Conservation (phyloP, 345 rosid genomes). For the Gossypium stocksii region DNA sequence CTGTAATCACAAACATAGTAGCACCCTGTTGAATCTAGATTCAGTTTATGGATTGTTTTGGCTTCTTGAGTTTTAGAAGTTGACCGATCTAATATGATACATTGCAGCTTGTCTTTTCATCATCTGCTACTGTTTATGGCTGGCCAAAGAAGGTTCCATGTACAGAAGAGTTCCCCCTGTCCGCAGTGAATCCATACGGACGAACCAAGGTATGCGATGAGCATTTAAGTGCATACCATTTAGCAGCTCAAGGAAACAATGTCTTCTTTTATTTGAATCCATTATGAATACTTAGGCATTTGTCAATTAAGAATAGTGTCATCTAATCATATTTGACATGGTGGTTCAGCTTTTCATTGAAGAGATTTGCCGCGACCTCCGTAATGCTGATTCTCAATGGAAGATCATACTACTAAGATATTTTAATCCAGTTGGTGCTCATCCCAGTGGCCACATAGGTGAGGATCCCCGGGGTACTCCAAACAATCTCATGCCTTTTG, state of each 20-base stretch:
- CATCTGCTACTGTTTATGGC: constrained; percentile 98
- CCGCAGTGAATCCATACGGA: constrained; percentile 84
- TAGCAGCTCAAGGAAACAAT: not conserved
- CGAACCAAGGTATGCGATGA: constrained; percentile 65
- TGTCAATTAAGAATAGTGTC: not conserved
- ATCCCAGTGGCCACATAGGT: constrained; percentile 87
- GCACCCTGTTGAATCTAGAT: not conserved
- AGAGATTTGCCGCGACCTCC: constrained; percentile 84
- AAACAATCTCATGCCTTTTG: constrained; percentile 98
- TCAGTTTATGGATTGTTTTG: not conserved
- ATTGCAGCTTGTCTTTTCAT: constrained; percentile 91
- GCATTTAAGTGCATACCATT: not conserved
- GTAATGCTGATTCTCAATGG: constrained; percentile 71
- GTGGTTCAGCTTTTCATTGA: constrained; percentile 72
- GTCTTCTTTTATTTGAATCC: not conserved
- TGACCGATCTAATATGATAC: constrained; percentile 19
- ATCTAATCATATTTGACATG: constrained; percentile 17
- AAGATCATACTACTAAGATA: constrained; percentile 85
- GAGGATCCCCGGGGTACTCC: constrained; percentile 98
- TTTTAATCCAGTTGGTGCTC: constrained; percentile 98
- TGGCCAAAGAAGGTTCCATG: constrained; percentile 97
- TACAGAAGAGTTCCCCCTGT: constrained; percentile 75
- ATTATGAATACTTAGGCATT: not conserved
- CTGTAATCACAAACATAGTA: not conserved
- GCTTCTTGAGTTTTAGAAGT: constrained; percentile 6